These are phyloP conservation scores for Torulaspora delbrueckii DNA, from an alignment of 805 yeast species.

Conservation along the genomic window DNA sequence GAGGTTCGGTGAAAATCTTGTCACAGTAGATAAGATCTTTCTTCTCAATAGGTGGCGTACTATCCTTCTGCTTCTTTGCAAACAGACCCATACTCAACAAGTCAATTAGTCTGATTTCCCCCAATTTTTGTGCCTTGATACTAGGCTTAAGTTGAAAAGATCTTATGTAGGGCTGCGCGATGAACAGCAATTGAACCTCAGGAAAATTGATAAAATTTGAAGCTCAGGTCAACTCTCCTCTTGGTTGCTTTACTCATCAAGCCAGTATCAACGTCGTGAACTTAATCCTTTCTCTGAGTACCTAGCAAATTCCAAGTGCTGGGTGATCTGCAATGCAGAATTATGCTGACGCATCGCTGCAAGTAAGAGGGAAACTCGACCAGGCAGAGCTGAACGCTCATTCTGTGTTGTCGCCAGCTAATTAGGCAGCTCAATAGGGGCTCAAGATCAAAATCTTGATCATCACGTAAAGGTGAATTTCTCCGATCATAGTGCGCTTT, in stretches of 20 bases:
- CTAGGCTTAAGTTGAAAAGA: not conserved
- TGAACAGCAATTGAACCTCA: not conserved
- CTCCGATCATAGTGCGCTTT: not conserved
- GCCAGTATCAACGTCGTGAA: not conserved
- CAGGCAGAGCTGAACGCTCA: too few relatives aligned
- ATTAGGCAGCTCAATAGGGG: not conserved
- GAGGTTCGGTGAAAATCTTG: constrained; percentile 22
- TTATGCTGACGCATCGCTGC: too few relatives aligned
- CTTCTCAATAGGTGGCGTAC: constrained; percentile 10
- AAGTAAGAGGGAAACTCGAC: too few relatives aligned
- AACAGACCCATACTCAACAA: constrained; percentile 25
- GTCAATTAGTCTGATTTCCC: not conserved
- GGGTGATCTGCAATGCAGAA: too few relatives aligned
- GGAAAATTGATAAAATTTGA: not conserved
- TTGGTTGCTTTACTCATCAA: not conserved
- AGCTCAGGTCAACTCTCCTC: not conserved
- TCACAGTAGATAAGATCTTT: constrained; percentile 24
- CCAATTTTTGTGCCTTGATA: not conserved
- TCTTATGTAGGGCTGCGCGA: not conserved
- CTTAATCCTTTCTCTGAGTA: too few relatives aligned
- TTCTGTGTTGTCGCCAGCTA: not conserved
- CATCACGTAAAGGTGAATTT: not conserved
- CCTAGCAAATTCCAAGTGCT: too few relatives aligned
- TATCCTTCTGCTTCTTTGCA: constrained; percentile 19
- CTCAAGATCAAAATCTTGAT: not conserved